phyloP scores from a whole-genome alignment of 352 stramenopile species.

The Pythium coloratum region DNA sequence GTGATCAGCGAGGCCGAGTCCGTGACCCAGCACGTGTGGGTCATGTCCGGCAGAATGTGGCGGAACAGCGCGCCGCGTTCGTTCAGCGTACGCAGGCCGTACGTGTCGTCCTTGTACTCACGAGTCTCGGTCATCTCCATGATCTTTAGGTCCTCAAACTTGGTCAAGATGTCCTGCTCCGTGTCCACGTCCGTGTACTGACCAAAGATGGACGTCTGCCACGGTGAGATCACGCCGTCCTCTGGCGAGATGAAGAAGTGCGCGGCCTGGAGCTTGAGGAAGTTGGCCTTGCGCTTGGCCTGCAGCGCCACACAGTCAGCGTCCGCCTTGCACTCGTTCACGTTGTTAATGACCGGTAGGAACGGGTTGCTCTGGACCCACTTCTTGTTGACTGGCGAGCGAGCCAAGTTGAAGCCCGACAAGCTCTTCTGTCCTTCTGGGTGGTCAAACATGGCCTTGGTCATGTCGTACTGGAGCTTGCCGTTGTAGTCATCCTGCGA shows the following conservation, averaged over 20 bases:
- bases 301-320: slow-evolving; percentile 12
- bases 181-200: slow-evolving; percentile 35
- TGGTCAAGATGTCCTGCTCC: slow-evolving; percentile 26
- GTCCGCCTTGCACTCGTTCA: slow-evolving; percentile 27
- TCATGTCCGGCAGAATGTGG: slow-evolving; percentile 26
- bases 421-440: slow-evolving; percentile 35
- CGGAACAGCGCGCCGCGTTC: slow-evolving; percentile 30
- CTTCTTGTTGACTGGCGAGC: slow-evolving; percentile 27
- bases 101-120: slow-evolving; percentile 44
- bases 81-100: slow-evolving; percentile 37
- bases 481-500: slow-evolving; percentile 22
- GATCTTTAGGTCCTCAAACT: slow-evolving; percentile 36
- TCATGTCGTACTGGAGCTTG: slow-evolving; percentile 42
- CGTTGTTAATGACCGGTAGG: slow-evolving; percentile 40
- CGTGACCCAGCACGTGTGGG: slow-evolving; percentile 37
- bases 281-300: slow-evolving; percentile 37
- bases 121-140: slow-evolving; percentile 38
- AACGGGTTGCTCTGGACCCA: slow-evolving; percentile 37
- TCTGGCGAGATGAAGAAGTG: slow-evolving; percentile 30
- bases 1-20: slow-evolving; percentile 16
- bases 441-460: slow-evolving; percentile 25
- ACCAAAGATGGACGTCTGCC: slow-evolving; percentile 37
- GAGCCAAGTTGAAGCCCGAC: slow-evolving; percentile 24
- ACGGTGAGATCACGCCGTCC: slow-evolving; percentile 42
- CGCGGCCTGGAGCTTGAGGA: slow-evolving; percentile 10